phyloP scores from a whole-genome alignment of 1,284 basidiomycete species.

The Trametes hirsuta region DNA sequence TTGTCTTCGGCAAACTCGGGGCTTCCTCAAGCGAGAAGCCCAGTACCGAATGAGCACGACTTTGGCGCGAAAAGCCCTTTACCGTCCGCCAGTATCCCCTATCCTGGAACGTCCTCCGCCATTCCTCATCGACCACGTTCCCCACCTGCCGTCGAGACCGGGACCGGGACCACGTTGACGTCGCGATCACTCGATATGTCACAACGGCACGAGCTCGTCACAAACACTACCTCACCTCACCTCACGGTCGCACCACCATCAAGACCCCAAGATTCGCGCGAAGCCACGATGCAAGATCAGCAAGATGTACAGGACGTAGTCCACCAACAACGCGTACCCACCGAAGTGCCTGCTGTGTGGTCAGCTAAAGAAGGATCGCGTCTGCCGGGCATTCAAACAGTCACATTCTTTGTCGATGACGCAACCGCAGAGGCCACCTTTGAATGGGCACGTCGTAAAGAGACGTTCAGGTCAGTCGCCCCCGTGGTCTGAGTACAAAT shows the following conservation, averaged over 20 bases:
- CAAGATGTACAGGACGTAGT: background rate
- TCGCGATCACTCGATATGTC: slow-evolving; percentile 7
- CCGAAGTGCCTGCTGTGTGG: slow-evolving; percentile 45
- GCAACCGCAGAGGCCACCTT: slow-evolving; percentile 32
- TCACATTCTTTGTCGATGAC: slow-evolving; percentile 40
- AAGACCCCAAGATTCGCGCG: background rate
- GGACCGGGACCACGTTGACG: background rate
- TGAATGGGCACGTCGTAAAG: slow-evolving; percentile 29
- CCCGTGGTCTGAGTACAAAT: too few species aligned
- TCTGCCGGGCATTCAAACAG: slow-evolving; percentile 32
- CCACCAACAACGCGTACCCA: background rate
- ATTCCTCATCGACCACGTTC: background rate
- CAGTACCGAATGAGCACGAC: background rate
- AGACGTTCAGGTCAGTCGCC: slow-evolving; percentile 30
- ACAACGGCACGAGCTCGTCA: slow-evolving; percentile 8
- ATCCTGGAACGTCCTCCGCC: background rate
- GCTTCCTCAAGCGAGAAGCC: background rate
- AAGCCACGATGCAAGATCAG: slow-evolving; percentile 7
- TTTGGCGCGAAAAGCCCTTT: background rate
- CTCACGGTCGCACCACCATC: background rate
- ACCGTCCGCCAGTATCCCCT: background rate
- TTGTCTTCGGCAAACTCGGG: background rate
- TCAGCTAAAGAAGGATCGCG: slow-evolving; percentile 38
- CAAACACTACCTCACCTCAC: background rate
- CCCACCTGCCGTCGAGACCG: background rate